Conservation (phyloP, 2,329 filamentous ascomycete species). For the Aspergillus texensis region DNA sequence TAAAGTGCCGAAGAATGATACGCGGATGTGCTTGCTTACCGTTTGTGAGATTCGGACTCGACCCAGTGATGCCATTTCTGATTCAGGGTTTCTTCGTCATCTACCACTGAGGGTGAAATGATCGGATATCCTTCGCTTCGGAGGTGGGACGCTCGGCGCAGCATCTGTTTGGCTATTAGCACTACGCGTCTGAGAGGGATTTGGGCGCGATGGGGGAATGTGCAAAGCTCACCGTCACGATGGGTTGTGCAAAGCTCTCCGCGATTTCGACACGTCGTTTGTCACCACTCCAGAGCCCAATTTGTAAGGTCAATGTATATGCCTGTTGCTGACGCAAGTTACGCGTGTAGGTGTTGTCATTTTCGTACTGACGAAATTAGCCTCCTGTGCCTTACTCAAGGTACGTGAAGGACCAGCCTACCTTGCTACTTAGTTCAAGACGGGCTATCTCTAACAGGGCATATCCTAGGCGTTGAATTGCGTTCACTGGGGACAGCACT, state of each 20-base stretch:
- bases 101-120: slow-evolving; percentile 55
- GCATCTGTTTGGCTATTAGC: slow-evolving; percentile 44
- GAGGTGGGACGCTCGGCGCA: slow-evolving; percentile 61
- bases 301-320: slow-evolving; percentile 53
- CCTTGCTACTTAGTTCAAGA: slow-evolving; percentile 58
- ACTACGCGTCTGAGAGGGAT: background rate
- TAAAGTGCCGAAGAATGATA: background rate
- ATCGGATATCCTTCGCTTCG: slow-evolving; percentile 57
- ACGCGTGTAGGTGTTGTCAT: slow-evolving; percentile 54
- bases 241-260: slow-evolving; percentile 58
- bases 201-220: background rate
- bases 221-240: slow-evolving; percentile 46
- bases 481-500: slow-evolving; percentile 39
- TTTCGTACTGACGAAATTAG: slow-evolving; percentile 26
- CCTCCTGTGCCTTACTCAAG: too few species aligned
- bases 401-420: slow-evolving; percentile 48
- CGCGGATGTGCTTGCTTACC: slow-evolving; percentile 36
- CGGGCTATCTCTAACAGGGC: slow-evolving; percentile 46
- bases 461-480: slow-evolving; percentile 45
- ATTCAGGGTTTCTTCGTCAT: slow-evolving; percentile 60
- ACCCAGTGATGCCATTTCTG: slow-evolving; percentile 69
- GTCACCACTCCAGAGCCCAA: slow-evolving; percentile 62
- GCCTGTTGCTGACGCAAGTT: slow-evolving; percentile 56
- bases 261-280: slow-evolving; percentile 62
- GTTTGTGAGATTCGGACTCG: slow-evolving; percentile 67